A percentile compares a stretch with the other conserved stretches of the same genome.
Evolutionary conservation across 257 asterid species (phyloP).

Genomic region (Linderniella brevidens): DNA sequence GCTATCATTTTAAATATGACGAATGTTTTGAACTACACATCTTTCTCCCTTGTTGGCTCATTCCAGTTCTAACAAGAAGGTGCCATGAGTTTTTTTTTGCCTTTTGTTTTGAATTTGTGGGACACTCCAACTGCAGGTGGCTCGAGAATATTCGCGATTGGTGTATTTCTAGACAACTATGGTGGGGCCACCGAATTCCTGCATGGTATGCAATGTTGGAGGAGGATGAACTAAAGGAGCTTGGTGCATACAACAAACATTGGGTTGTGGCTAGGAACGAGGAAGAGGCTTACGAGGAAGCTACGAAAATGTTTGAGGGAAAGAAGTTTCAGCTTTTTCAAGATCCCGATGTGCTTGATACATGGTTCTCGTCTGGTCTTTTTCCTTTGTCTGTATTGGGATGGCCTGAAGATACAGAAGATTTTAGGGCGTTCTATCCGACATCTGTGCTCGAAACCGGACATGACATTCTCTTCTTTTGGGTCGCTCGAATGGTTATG

Average conservation of each 20-base stretch:
- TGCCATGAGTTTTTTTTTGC: too few relatives aligned
- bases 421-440: constrained; percentile 66
- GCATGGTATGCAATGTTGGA: constrained; percentile 81
- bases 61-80: too few relatives aligned
- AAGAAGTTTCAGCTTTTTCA: constrained; percentile 51
- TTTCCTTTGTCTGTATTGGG: constrained; percentile 84
- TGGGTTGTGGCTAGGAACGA: constrained; percentile 84
- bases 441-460: constrained; percentile 94
- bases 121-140: constrained; percentile 36
- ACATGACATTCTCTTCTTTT: constrained; percentile 79
- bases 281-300: constrained; percentile 56
- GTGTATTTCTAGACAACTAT: constrained; percentile 97
- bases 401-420: constrained; percentile 86
- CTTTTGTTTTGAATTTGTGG: too few relatives aligned
- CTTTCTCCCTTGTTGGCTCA: too few relatives aligned
- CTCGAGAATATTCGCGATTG: constrained; percentile 94
- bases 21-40: too few relatives aligned
- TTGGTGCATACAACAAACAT: constrained; percentile 43
- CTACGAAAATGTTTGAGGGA: constrained; percentile 36
- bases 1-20: too few relatives aligned
- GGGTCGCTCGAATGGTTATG: constrained; percentile 99
- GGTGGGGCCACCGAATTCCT: constrained; percentile 98
- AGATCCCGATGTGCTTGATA: constrained; percentile 90
- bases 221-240: constrained; percentile 53
- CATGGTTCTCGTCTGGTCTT: constrained; percentile 98